phyloP scores from a whole-genome alignment of 2,329 filamentous ascomycete genomes.

The Cordyceps fumosorosea region DNA sequence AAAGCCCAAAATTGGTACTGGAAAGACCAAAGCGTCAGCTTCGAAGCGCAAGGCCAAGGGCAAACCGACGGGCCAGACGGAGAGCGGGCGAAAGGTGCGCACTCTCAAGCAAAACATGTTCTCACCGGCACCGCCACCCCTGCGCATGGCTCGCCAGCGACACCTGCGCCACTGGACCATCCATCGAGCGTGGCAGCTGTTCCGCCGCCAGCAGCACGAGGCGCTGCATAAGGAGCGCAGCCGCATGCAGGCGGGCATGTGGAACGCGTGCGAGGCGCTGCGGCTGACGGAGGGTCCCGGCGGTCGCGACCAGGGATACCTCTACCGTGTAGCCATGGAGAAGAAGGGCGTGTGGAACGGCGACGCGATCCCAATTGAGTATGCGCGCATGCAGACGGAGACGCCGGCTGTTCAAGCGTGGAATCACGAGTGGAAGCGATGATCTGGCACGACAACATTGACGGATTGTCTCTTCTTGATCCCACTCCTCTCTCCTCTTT shows the following conservation, averaged over 20 bases:
- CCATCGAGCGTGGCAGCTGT: slow-evolving; percentile 88
- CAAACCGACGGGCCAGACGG: slow-evolving; percentile 19
- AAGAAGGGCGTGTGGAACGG: slow-evolving; percentile 77
- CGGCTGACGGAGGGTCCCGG: slow-evolving; percentile 49
- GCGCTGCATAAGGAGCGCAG: slow-evolving; percentile 64
- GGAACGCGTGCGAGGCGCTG: slow-evolving; percentile 78
- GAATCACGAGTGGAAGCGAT: slow-evolving; percentile 87
- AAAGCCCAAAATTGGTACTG: background rate
- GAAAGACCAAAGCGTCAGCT: slow-evolving; percentile 19
- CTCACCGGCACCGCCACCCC: slow-evolving; percentile 53
- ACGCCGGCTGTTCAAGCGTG: slow-evolving; percentile 72
- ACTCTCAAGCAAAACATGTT: slow-evolving; percentile 43
- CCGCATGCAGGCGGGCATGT: slow-evolving; percentile 76
- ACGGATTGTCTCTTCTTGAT: background rate
- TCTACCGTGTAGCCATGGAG: slow-evolving; percentile 84
- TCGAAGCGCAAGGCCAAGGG: slow-evolving; percentile 17
- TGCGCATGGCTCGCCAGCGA: slow-evolving; percentile 83
- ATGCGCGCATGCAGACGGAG: slow-evolving; percentile 78
- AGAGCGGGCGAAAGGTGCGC: slow-evolving; percentile 36
- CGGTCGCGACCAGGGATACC: slow-evolving; percentile 54
- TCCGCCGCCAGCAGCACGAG: slow-evolving; percentile 61
- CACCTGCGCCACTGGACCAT: slow-evolving; percentile 97
- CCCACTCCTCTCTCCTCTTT: background rate
- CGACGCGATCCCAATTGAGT: slow-evolving; percentile 81
- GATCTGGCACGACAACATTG: slow-evolving; percentile 11